Evolutionary conservation across 202 grass and related monocot species (phyloP).

Genomic region (Panicum virgatum): DNA sequence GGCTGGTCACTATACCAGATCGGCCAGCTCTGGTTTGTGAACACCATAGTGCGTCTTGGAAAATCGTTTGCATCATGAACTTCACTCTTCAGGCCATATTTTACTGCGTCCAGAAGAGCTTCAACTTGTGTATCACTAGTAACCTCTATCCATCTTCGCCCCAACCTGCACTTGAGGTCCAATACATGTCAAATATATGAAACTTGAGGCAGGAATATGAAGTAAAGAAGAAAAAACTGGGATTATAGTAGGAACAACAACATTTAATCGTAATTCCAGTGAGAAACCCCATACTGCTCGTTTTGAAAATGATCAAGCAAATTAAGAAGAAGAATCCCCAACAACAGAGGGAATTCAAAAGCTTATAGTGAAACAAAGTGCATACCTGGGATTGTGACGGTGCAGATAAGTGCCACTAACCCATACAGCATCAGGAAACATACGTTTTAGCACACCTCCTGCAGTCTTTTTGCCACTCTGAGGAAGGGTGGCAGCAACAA

Average conservation of each 20-base stretch:
- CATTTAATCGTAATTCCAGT: background rate
- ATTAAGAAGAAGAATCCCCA: background rate
- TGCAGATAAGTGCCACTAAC: slow-evolving; percentile 87
- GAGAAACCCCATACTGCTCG: slow-evolving; percentile 16
- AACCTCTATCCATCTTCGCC: slow-evolving; percentile 89
- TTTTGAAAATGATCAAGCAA: background rate
- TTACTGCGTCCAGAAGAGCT: slow-evolving; percentile 78
- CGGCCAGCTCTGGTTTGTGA: slow-evolving; percentile 88
- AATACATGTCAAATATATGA: slow-evolving; percentile 9
- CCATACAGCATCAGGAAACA: slow-evolving; percentile 91
- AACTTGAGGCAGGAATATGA: background rate
- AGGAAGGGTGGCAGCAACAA: slow-evolving; percentile 93
- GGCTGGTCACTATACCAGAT: slow-evolving; percentile 83
- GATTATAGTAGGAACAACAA: background rate
- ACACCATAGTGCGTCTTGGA: slow-evolving; percentile 83
- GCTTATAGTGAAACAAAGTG: slow-evolving; percentile 21
- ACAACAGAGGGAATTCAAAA: background rate
- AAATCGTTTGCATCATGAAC: slow-evolving; percentile 40
- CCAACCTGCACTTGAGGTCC: slow-evolving; percentile 53
- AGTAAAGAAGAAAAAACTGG: background rate
- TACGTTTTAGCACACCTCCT: slow-evolving; percentile 83
- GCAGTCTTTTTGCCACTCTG: slow-evolving; percentile 89
- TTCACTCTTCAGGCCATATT: slow-evolving; percentile 52
- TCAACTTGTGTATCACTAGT: slow-evolving; percentile 91
- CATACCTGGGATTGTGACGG: slow-evolving; percentile 84